phyloP scores from a whole-genome alignment of 768 basidiomycete genomes.

The Paxillus rubicundulus region DNA sequence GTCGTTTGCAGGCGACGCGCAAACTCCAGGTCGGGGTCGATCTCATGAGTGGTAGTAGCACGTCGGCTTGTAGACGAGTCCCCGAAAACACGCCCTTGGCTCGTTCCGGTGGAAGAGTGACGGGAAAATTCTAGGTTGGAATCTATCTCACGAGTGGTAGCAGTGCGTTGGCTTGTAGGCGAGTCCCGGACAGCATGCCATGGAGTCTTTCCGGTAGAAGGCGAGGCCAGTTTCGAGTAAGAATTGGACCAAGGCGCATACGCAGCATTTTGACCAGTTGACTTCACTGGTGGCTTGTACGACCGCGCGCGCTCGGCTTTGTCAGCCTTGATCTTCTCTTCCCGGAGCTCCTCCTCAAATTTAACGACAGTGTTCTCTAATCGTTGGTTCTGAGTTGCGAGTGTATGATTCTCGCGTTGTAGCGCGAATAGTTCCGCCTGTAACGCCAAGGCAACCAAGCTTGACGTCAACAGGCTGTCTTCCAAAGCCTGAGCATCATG shows the following conservation, averaged over 20 bases:
- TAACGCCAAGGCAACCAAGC: conserved; percentile 44
- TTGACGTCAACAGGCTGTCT: conserved; percentile 44
- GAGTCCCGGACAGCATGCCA: neutral
- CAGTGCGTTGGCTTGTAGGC: neutral
- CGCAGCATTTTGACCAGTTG: neutral
- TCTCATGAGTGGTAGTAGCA: too few relatives aligned
- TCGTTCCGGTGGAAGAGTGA: too few relatives aligned
- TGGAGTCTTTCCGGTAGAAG: neutral
- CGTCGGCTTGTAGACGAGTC: too few relatives aligned
- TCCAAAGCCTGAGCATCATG: conserved; percentile 19
- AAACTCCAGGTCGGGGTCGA: neutral
- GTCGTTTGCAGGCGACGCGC: conserved; percentile 36
- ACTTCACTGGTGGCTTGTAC: neutral
- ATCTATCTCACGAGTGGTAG: conserved; percentile 5
- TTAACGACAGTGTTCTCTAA: conserved; percentile 26
- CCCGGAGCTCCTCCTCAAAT: conserved; percentile 11
- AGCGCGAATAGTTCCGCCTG: conserved; percentile 41
- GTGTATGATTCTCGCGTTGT: conserved; percentile 27
- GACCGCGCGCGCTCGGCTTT: neutral
- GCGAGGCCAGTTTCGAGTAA: neutral
- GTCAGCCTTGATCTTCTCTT: conserved; percentile 7
- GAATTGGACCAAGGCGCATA: neutral
- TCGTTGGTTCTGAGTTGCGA: conserved; percentile 17
- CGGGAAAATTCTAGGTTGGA: conserved; percentile 1
- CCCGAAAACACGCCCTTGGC: too few relatives aligned